Conservation (phyloP, 2,329 filamentous ascomycete species). For the Scolecobasidium constrictum region DNA sequence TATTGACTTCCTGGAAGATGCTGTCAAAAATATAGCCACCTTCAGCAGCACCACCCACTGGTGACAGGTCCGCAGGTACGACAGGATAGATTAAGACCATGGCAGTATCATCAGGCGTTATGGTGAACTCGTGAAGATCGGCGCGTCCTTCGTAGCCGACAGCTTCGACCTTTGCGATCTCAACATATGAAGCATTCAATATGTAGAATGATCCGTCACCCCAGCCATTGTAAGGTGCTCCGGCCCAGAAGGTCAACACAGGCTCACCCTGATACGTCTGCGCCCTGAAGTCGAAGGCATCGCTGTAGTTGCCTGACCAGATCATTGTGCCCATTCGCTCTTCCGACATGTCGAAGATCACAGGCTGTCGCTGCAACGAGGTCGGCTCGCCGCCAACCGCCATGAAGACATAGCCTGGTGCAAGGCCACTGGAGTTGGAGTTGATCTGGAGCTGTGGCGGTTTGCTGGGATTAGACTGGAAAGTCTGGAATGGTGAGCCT, state of each 20-base stretch:
- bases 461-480: constrained; percentile 13
- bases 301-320: constrained; percentile 15
- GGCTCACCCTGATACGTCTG: constrained; percentile 16
- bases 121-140: constrained; percentile 35
- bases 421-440: constrained; percentile 11
- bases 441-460: constrained; percentile 15
- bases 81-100: constrained; percentile 31
- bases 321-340: constrained; percentile 12
- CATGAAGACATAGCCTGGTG: constrained; percentile 13
- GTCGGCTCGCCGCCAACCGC: constrained; percentile 14
- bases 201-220: constrained; percentile 24
- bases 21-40: constrained; percentile 1
- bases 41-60: neutral
- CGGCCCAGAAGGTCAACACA: constrained; percentile 24
- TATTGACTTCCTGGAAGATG: constrained; percentile 21
- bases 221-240: constrained; percentile 21
- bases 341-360: constrained; percentile 14
- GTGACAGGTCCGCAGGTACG: constrained; percentile 26
- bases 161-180: constrained; percentile 17
- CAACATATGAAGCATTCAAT: constrained; percentile 19
- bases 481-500: constrained; percentile 13
- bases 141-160: constrained; percentile 19
- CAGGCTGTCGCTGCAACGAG: constrained; percentile 15
- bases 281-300: constrained; percentile 16
- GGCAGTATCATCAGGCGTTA: constrained; percentile 31